A percentile compares a stretch with the other conserved stretches of the same genome.
These are phyloP conservation scores for Paracamarosporium sp. DNA, from an alignment of 2,329 filamentous ascomycete species.

Conservation along the genomic window DNA sequence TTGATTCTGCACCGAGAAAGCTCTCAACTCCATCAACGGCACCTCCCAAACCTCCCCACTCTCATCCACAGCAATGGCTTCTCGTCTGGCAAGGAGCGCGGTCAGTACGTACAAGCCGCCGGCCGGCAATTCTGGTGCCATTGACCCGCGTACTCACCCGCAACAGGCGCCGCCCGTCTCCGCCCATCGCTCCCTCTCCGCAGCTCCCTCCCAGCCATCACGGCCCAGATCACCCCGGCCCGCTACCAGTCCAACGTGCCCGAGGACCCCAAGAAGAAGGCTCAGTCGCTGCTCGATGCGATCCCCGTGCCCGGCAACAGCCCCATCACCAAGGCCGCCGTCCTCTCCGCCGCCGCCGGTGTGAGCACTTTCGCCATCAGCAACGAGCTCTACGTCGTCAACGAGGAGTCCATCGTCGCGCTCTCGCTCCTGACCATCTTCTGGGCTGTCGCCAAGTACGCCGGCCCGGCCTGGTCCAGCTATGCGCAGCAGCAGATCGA, in stretches of 20 bases:
- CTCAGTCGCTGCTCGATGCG: slow-evolving; percentile 91
- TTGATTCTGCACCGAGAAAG: slow-evolving; percentile 17
- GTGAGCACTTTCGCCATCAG: slow-evolving; percentile 93
- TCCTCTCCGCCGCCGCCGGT: slow-evolving; percentile 91
- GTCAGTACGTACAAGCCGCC: slow-evolving; percentile 72
- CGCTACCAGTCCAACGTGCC: slow-evolving; percentile 80
- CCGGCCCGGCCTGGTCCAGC: slow-evolving; percentile 87
- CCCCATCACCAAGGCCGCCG: slow-evolving; percentile 93
- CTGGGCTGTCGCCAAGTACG: slow-evolving; percentile 89
- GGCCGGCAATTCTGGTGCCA: slow-evolving; percentile 43
- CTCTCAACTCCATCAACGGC: slow-evolving; percentile 35
- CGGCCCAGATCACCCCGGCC: slow-evolving; percentile 69
- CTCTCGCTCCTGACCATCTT: slow-evolving; percentile 94
- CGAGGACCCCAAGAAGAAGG: slow-evolving; percentile 95
- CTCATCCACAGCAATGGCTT: slow-evolving; percentile 81
- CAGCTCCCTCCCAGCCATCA: slow-evolving; percentile 76
- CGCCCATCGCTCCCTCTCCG: slow-evolving; percentile 77
- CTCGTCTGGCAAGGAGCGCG: slow-evolving; percentile 93
- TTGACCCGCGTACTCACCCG: slow-evolving; percentile 47
- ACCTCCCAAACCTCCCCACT: slow-evolving; percentile 44
- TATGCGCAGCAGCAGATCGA: slow-evolving; percentile 89
- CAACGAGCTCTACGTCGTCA: slow-evolving; percentile 99
- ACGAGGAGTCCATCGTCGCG: slow-evolving; percentile 96
- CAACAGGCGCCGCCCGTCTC: slow-evolving; percentile 84
- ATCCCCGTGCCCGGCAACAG: slow-evolving; percentile 92